phyloP scores from a whole-genome alignment of 306 rosid species.

The Acacia acuminata region DNA sequence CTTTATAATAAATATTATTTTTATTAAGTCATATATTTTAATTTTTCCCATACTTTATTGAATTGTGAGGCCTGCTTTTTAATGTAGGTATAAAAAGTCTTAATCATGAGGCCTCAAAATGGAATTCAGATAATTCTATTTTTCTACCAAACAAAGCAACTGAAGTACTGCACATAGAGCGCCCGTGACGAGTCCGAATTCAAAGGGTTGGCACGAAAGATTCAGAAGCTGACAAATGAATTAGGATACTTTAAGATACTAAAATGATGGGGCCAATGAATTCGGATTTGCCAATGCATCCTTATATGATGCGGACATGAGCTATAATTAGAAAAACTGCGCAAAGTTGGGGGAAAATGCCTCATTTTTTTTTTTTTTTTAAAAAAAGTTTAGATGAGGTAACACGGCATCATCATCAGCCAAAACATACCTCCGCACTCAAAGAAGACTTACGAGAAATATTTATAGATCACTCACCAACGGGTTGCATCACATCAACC shows the following conservation, averaged over 20 bases:
- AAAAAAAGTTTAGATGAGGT: too few relatives aligned
- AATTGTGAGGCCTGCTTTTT: background rate
- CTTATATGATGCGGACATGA: background rate
- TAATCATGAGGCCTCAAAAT: background rate
- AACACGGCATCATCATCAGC: too few relatives aligned
- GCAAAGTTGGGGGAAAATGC: too few relatives aligned
- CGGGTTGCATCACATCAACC: too few relatives aligned
- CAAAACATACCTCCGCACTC: too few relatives aligned
- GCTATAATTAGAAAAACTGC: too few relatives aligned
- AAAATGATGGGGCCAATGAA: background rate
- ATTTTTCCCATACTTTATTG: background rate
- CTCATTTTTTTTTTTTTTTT: too few relatives aligned
- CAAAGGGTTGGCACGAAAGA: background rate
- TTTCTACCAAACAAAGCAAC: background rate
- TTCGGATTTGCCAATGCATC: background rate
- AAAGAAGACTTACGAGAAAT: too few relatives aligned
- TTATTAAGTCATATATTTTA: too few relatives aligned
- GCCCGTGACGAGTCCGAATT: background rate
- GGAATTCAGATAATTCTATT: background rate
- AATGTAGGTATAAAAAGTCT: background rate
- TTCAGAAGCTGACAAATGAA: background rate
- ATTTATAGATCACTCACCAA: too few relatives aligned
- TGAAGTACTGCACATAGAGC: background rate
- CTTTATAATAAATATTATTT: too few relatives aligned
- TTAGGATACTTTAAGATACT: background rate